These are phyloP conservation scores for Corrigiola litoralis DNA, from an alignment of 179 eudicot genomes.

Conservation along the genomic window DNA sequence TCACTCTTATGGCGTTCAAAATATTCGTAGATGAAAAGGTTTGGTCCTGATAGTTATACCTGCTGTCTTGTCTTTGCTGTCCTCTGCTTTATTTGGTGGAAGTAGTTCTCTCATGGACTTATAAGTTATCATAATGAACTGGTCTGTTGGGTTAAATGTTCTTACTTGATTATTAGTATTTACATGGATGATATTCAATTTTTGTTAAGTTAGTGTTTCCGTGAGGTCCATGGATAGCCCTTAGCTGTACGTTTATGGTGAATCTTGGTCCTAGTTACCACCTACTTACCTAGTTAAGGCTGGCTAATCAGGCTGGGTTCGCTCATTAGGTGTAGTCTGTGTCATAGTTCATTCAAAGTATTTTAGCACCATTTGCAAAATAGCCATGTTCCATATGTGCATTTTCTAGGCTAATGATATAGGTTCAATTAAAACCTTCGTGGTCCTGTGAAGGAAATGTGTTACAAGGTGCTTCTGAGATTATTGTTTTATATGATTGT, in stretches of 20 bases:
- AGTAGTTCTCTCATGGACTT: background rate
- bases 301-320: background rate
- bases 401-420: background rate
- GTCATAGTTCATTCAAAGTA: background rate
- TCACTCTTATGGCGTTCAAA: slow-evolving; percentile 69
- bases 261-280: too few species aligned
- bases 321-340: background rate
- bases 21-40: slow-evolving; percentile 72
- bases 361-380: background rate
- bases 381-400: background rate
- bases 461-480: too few species aligned
- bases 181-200: too few species aligned
- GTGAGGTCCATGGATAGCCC: background rate
- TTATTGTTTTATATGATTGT: too few species aligned
- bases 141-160: background rate
- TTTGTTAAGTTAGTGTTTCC: background rate
- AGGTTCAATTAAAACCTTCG: background rate
- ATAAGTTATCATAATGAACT: slow-evolving; percentile 6
- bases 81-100: background rate
- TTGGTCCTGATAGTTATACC: slow-evolving; percentile 16
- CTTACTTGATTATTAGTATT: too few species aligned
- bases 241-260: too few species aligned
- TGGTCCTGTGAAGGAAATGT: background rate
- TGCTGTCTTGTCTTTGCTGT: background rate
- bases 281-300: background rate